Evolutionary conservation across 2,329 filamentous ascomycete genomes (phyloP).

Genomic region (Bipolaris cookei): DNA sequence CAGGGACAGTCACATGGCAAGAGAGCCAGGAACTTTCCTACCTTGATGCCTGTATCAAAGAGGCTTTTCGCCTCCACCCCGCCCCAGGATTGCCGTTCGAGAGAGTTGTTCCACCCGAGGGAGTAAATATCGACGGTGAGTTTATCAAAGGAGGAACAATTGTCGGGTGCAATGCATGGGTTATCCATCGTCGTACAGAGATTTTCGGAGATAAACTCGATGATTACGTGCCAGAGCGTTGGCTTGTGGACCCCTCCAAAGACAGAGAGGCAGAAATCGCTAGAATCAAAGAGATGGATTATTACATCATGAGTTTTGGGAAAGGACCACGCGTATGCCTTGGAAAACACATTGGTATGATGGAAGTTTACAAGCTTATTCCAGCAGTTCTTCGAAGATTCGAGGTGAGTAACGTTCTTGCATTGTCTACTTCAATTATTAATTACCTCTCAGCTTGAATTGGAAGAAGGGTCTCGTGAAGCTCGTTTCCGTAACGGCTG

Average conservation of each 20-base stretch:
- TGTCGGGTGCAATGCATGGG: constrained; percentile 23
- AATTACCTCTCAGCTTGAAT: no score
- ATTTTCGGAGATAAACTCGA: constrained; percentile 18
- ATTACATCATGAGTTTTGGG: constrained; percentile 24
- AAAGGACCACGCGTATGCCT: constrained; percentile 22
- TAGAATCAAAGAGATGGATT: constrained; percentile 40
- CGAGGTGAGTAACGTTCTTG: constrained; percentile 12
- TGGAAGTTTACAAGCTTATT: constrained; percentile 29
- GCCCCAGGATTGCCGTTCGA: constrained; percentile 51
- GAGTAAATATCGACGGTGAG: constrained; percentile 16
- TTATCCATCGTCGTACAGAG: constrained; percentile 15
- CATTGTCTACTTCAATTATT: no score
- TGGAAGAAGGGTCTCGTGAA: no score
- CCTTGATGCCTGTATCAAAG: constrained; percentile 54
- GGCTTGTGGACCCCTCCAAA: constrained; percentile 16
- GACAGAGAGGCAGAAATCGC: constrained; percentile 4
- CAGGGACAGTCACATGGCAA: background rate
- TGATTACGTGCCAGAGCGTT: constrained; percentile 23
- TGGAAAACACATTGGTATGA: constrained; percentile 24
- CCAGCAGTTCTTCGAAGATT: constrained; percentile 20
- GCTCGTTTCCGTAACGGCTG: no score
- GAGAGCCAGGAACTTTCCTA: constrained; percentile 36
- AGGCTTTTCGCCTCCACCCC: constrained; percentile 53
- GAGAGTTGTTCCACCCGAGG: constrained; percentile 49
- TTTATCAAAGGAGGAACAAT: constrained; percentile 19